Conservation (phyloP, 805 yeast species). For the Ogataea nakhonphanomensis region DNA sequence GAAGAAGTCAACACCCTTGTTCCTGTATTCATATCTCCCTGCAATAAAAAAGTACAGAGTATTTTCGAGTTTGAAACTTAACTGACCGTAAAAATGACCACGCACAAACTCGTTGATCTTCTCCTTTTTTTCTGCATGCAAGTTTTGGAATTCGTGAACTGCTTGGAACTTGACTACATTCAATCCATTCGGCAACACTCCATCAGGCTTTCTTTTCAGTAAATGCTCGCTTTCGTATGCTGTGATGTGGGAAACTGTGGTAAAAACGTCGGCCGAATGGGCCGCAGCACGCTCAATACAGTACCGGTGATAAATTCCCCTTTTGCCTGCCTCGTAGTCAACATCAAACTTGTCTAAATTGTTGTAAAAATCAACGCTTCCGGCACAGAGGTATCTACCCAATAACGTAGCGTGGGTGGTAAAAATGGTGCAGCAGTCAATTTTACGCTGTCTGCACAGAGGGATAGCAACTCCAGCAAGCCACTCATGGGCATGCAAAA, state of each 20-base stretch:
- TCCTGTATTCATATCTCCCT: constrained; percentile 94
- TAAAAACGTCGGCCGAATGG: constrained; percentile 93
- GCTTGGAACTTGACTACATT: constrained; percentile 96
- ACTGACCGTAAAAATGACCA: constrained; percentile 96
- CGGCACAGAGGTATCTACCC: constrained; percentile 95
- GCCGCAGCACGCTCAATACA: constrained; percentile 97
- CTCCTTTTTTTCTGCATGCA: constrained; percentile 88
- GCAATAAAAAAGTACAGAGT: constrained; percentile 95
- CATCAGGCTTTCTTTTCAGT: constrained; percentile 94
- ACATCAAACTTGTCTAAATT: constrained; percentile 85
- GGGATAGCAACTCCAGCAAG: constrained; percentile 96
- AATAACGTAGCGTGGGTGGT: constrained; percentile 96
- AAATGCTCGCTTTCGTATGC: constrained; percentile 92
- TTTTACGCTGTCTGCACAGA: constrained; percentile 81
- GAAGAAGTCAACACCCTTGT: constrained; percentile 94
- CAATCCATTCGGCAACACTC: constrained; percentile 94
- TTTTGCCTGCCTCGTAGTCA: constrained; percentile 95
- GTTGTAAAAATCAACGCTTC: constrained; percentile 93
- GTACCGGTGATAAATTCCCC: constrained; percentile 96
- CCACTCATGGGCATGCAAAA: constrained; percentile 97
- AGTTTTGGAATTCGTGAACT: constrained; percentile 95
- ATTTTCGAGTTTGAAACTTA: constrained; percentile 90
- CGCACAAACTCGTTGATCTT: constrained; percentile 91
- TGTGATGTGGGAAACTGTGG: constrained; percentile 97
- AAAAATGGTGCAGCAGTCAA: constrained; percentile 92